Percentiles rank a stretch among this genome's conserved stretches.
Evolutionary conservation across 208 protist genomes (phyloP).

Genomic region (Zelonia costaricensis): DNA sequence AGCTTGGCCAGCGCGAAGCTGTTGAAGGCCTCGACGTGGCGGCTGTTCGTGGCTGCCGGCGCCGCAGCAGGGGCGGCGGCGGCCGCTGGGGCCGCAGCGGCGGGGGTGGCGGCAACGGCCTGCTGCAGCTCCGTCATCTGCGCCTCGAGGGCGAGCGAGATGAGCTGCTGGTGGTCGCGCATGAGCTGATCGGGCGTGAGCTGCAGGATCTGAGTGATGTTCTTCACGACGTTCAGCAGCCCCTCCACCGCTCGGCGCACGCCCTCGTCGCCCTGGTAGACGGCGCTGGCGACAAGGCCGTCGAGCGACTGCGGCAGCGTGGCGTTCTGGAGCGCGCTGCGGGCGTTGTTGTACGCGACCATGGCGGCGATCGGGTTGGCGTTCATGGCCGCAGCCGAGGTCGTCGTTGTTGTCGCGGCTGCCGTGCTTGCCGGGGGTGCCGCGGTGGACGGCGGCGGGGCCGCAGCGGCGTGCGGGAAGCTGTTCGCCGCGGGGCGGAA

Average conservation of each 20-base stretch:
- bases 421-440: not conserved
- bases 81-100: not conserved
- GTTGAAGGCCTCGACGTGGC: slow-evolving; percentile 52
- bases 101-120: not conserved
- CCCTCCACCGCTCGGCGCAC: slow-evolving; percentile 53
- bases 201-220: slow-evolving; percentile 72
- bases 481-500: slow-evolving; percentile 19
- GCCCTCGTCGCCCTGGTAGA: slow-evolving; percentile 63
- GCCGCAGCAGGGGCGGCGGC: not conserved
- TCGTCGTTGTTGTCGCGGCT: not conserved
- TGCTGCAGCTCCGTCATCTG: slow-evolving; percentile 90
- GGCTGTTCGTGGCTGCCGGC: slow-evolving; percentile 1
- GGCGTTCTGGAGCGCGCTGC: slow-evolving; percentile 63
- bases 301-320: slow-evolving; percentile 70
- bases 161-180: slow-evolving; percentile 77
- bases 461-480: slow-evolving; percentile 1
- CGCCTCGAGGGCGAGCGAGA: slow-evolving; percentile 82
- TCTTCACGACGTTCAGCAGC: slow-evolving; percentile 63
- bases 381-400: slow-evolving; percentile 23
- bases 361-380: slow-evolving; percentile 21
- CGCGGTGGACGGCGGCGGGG: not conserved
- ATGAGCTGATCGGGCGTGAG: slow-evolving; percentile 67
- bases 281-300: slow-evolving; percentile 63
- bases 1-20: slow-evolving; percentile 60
- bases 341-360: slow-evolving; percentile 29